phyloP scores from a whole-genome alignment of 352 stramenopile genomes.

The Blastocystis sp. region DNA sequence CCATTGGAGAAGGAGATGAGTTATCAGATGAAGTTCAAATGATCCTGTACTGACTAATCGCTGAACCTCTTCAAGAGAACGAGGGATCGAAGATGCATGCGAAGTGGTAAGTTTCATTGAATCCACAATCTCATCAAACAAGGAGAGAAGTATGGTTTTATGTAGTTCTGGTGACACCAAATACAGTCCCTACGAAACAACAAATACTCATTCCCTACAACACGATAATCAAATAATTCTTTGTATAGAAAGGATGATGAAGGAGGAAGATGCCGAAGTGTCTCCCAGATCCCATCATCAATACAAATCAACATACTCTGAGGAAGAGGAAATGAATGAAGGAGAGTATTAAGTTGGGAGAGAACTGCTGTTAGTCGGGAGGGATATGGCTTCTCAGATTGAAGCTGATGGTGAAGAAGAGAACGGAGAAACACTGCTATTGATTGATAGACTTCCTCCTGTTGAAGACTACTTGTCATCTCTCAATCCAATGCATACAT shows the following conservation, averaged over 20 bases:
- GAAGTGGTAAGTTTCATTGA: neutral
- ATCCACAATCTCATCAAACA: neutral
- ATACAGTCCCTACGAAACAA: neutral
- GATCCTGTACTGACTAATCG: neutral
- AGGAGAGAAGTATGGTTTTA: neutral
- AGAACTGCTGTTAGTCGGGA: neutral
- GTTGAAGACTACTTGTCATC: neutral
- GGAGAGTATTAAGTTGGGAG: neutral
- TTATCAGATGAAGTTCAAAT: neutral
- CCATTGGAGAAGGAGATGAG: neutral
- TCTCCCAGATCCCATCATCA: neutral
- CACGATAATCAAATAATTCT: neutral
- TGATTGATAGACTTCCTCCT: neutral
- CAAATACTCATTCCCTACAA: neutral
- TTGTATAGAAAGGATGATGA: neutral
- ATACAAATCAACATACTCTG: neutral
- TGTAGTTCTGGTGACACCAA: neutral
- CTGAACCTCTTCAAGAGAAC: neutral
- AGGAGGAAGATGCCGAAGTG: neutral
- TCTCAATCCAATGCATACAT: no score
- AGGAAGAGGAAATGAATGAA: neutral
- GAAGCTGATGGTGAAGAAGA: neutral
- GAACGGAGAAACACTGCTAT: neutral
- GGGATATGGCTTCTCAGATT: neutral
- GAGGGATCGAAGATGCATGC: neutral